Percentiles rank a stretch among this genome's conserved stretches.
Conservation (phyloP, 208 protist species). For the Trypanosoma platydactyli region DNA sequence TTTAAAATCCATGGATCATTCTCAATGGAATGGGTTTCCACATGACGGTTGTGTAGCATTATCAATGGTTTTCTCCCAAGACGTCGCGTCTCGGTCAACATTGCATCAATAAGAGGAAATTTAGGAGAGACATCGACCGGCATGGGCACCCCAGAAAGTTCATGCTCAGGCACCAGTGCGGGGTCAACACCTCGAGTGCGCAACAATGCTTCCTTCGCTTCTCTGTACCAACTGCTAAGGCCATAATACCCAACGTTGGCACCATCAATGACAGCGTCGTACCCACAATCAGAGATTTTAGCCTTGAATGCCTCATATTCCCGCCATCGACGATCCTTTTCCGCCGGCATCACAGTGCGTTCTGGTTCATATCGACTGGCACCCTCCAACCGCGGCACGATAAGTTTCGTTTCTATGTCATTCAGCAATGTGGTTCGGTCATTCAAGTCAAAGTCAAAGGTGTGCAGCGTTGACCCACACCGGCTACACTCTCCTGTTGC, state of each 20-base stretch:
- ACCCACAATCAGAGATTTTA: slow-evolving; percentile 35
- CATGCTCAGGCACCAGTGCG: slow-evolving; percentile 31
- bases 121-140: slow-evolving; percentile 84
- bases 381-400: slow-evolving; percentile 46
- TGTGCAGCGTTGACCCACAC: slow-evolving; percentile 45
- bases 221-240: slow-evolving; percentile 69
- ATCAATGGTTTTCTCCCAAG: slow-evolving; percentile 57
- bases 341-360: slow-evolving; percentile 37
- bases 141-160: slow-evolving; percentile 60
- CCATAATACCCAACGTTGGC: slow-evolving; percentile 87
- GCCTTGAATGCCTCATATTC: slow-evolving; percentile 64
- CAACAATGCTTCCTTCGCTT: slow-evolving; percentile 66
- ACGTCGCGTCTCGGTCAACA: slow-evolving; percentile 37
- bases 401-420: slow-evolving; percentile 76
- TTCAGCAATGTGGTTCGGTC: slow-evolving; percentile 51
- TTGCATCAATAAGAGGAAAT: slow-evolving; percentile 79
- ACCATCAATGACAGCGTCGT: slow-evolving; percentile 81
- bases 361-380: slow-evolving; percentile 64
- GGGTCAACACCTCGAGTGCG: slow-evolving; percentile 43
- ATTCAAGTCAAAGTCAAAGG: slow-evolving; percentile 58
- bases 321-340: slow-evolving; percentile 38
- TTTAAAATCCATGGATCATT: slow-evolving; percentile 43
- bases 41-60: slow-evolving; percentile 77
- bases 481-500: slow-evolving; percentile 44
- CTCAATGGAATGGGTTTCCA: slow-evolving; percentile 31